phyloP scores from a whole-genome alignment of 1,139 yeast genomes.

The Lodderomyces jiufengensis region DNA sequence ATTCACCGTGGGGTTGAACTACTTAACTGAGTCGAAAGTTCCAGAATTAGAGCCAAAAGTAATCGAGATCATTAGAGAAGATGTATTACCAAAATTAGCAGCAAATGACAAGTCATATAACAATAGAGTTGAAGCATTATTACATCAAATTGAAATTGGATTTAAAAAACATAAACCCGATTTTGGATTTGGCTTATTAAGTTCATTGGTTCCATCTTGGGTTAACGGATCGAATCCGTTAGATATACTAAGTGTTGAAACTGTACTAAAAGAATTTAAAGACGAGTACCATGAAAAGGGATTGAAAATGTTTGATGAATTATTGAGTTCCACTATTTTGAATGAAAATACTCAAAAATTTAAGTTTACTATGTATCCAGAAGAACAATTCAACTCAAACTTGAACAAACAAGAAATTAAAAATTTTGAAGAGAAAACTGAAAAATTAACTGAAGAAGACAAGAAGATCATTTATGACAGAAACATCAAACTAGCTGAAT shows the following conservation, averaged over 20 bases:
- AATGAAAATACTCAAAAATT: conserved; percentile 49
- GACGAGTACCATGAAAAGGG: conserved; percentile 55
- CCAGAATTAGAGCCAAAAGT: conserved; percentile 46
- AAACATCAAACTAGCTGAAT: conserved; percentile 56
- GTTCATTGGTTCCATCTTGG: conserved; percentile 78
- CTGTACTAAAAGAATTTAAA: conserved; percentile 55
- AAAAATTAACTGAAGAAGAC: conserved; percentile 51
- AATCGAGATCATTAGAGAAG: conserved; percentile 31
- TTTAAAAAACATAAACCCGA: conserved; percentile 87
- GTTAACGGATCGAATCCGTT: conserved; percentile 75
- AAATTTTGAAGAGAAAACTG: conserved; percentile 46
- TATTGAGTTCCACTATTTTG: conserved; percentile 53
- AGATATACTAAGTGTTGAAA: conserved; percentile 61
- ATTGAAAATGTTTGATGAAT: conserved; percentile 51
- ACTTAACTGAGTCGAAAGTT: conserved; percentile 53
- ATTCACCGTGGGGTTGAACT: conserved; percentile 84
- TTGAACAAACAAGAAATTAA: conserved; percentile 53
- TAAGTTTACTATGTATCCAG: conserved; percentile 75
- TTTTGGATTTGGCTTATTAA: conserved; percentile 79
- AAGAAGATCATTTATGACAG: conserved; percentile 54
- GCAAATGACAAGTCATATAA: conserved; percentile 48
- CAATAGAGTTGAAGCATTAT: conserved; percentile 72
- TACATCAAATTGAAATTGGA: conserved; percentile 81
- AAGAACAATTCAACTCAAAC: conserved; percentile 45
- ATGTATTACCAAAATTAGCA: conserved; percentile 39